phyloP scores from a whole-genome alignment of 2,329 filamentous ascomycete species.

The Pseudogymnoascus verrucosus region DNA sequence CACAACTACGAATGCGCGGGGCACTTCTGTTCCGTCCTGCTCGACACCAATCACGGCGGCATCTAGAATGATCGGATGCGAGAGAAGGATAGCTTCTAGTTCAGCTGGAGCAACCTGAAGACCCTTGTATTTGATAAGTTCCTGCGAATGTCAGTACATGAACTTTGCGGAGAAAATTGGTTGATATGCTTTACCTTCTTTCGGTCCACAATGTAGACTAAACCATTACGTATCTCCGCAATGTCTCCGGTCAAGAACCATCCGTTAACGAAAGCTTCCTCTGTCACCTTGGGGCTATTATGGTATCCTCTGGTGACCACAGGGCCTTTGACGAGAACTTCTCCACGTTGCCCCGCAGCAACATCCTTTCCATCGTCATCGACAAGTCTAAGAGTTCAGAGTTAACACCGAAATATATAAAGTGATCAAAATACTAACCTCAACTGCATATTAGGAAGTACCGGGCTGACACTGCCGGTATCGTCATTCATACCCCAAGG shows the following conservation, averaged over 20 bases:
- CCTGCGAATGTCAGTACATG: slow-evolving; percentile 26
- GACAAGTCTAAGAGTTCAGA: slow-evolving; percentile 46
- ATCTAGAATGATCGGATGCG: slow-evolving; percentile 40
- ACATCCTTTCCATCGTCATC: slow-evolving; percentile 46
- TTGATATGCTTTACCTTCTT: slow-evolving; percentile 41
- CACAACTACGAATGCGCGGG: slow-evolving; percentile 50
- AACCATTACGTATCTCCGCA: slow-evolving; percentile 35
- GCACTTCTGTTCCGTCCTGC: slow-evolving; percentile 38
- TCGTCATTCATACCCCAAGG: slow-evolving; percentile 41
- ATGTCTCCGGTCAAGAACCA: neutral
- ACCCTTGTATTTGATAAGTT: slow-evolving; percentile 39
- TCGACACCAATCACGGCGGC: slow-evolving; percentile 53
- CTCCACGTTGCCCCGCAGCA: slow-evolving; percentile 48
- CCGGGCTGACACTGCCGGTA: slow-evolving; percentile 52
- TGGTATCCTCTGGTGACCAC: slow-evolving; percentile 73
- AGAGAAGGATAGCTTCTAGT: slow-evolving; percentile 31
- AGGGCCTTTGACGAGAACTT: slow-evolving; percentile 65
- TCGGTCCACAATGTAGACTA: slow-evolving; percentile 55
- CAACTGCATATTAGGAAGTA: slow-evolving; percentile 53
- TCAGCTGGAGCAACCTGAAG: slow-evolving; percentile 38
- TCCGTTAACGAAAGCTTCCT: neutral
- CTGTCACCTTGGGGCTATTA: slow-evolving; percentile 40
- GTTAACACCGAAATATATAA: neutral
- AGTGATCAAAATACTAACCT: neutral
- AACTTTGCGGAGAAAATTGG: neutral